These are phyloP conservation scores for Oryza punctata DNA, from an alignment of 176 grass and related monocot genomes.

Conservation along the genomic window DNA sequence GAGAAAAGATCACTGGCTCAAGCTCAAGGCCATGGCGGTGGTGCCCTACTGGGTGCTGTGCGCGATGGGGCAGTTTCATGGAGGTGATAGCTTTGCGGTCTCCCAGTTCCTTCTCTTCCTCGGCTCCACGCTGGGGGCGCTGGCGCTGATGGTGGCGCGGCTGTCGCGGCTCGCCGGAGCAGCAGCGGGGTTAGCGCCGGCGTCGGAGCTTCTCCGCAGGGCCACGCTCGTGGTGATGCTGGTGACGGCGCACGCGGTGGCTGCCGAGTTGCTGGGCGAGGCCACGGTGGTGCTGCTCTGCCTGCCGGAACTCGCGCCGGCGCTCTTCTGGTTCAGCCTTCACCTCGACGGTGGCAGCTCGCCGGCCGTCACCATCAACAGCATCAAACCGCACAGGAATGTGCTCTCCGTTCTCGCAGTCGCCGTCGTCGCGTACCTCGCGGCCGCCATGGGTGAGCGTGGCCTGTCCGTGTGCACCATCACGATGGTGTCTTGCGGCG, in stretches of 20 bases:
- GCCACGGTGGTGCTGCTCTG: background rate
- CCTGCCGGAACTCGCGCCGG: constrained; percentile 15
- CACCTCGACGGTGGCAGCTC: background rate
- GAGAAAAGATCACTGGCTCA: background rate
- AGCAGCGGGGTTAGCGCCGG: background rate
- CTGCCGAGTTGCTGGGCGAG: constrained; percentile 6
- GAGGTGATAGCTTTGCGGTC: background rate
- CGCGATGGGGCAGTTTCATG: background rate
- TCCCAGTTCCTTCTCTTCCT: constrained; percentile 43
- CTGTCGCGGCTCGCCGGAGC: background rate
- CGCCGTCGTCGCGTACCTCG: background rate
- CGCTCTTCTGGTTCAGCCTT: constrained; percentile 28
- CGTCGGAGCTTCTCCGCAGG: constrained; percentile 10
- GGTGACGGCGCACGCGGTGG: background rate
- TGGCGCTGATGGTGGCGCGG: constrained; percentile 2
- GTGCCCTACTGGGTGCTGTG: background rate
- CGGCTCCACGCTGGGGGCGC: constrained; percentile 12
- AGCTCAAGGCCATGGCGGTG: background rate
- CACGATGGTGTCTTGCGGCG: background rate
- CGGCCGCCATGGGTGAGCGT: background rate
- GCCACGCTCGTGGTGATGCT: constrained; percentile 2
- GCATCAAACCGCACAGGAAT: background rate
- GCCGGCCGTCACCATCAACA: background rate
- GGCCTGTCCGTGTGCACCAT: background rate
- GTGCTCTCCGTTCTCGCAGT: background rate